Conservation (phyloP, 140 eudicot genomes). For the Flaveria floridana region DNA sequence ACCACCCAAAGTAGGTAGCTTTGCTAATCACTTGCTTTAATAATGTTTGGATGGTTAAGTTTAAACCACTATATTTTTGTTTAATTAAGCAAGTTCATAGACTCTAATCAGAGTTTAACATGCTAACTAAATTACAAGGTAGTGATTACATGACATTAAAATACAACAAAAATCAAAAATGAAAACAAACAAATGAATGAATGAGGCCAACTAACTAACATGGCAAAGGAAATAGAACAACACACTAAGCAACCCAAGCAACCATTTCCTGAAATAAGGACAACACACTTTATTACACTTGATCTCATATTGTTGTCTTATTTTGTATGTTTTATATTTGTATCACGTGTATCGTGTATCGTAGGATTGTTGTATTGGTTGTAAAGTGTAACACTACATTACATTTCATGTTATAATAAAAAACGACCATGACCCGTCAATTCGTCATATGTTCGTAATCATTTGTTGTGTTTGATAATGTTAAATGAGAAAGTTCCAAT, state of each 20-base stretch:
- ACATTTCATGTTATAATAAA: no score
- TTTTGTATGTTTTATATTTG: neutral
- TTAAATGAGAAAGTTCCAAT: constrained; percentile 27
- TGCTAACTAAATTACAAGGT: constrained; percentile 5
- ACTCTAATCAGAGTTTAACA: constrained; percentile 22
- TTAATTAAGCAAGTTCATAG: constrained; percentile 23
- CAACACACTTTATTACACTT: no score
- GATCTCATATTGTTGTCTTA: no score
- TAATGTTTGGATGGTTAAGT: constrained; percentile 21
- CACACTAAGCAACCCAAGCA: neutral
- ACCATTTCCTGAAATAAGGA: no score
- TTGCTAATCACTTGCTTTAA: constrained; percentile 35
- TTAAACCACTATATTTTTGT: constrained; percentile 23
- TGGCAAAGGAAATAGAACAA: neutral
- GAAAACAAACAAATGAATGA: neutral
- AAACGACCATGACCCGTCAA: neutral
- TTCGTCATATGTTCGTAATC: neutral
- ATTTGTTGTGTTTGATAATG: constrained; percentile 20
- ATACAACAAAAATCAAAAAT: neutral
- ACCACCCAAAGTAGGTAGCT: constrained; percentile 36
- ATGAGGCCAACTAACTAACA: neutral
- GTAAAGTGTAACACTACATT: no score
- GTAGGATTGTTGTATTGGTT: neutral
- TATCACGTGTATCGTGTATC: neutral
- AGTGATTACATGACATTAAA: constrained; percentile 10